phyloP scores from a whole-genome alignment of 306 rosid genomes.

The Inga leiocalycina region DNA sequence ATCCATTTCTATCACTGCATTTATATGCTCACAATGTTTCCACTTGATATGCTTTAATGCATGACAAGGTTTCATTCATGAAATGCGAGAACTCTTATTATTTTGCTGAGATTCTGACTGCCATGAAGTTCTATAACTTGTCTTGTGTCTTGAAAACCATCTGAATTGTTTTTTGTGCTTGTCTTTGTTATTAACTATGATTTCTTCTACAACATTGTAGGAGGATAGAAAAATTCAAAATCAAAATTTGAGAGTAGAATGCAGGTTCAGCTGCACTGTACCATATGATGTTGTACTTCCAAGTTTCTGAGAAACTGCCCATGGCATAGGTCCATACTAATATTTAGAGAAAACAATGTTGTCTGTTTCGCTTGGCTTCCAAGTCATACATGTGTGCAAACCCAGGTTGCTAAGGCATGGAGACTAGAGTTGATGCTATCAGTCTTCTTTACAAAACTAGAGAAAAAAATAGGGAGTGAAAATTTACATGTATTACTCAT shows the following conservation, averaged over 20 bases:
- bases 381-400: too few species aligned
- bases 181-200: background rate
- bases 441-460: background rate
- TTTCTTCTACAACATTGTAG: slow-evolving; percentile 1
- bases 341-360: too few species aligned
- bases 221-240: background rate
- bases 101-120: background rate
- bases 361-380: too few species aligned
- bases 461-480: background rate
- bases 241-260: slow-evolving; percentile 7
- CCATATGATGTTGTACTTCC: too few species aligned
- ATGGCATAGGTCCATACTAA: too few species aligned
- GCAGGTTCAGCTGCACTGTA: slow-evolving; percentile 11
- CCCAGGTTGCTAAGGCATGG: too few species aligned
- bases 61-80: background rate
- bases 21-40: background rate
- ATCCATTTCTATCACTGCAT: slow-evolving; percentile 16
- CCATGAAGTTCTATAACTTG: background rate
- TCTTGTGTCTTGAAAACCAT: background rate
- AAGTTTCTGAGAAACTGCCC: too few species aligned
- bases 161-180: background rate
- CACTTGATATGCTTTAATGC: slow-evolving; percentile 3
- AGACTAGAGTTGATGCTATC: background rate
- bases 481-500: background rate
- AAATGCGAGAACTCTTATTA: background rate